Conservation (phyloP, 306 rosid genomes). For the Dicorynia guianensis region DNA sequence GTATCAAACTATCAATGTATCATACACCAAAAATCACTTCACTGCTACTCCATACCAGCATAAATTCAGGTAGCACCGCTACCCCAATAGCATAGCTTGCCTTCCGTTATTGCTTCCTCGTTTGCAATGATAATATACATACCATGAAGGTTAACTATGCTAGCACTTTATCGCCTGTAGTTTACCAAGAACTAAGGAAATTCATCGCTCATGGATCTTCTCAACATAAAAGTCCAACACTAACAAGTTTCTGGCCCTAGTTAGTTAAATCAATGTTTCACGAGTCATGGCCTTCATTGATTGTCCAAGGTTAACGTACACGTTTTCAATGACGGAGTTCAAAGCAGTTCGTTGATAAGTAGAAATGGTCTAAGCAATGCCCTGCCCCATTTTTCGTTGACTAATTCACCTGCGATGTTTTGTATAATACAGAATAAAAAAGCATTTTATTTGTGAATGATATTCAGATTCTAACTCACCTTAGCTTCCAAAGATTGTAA, state of each 20-base stretch:
- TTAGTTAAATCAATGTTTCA: neutral
- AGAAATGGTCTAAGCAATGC: neutral
- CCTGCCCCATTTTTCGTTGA: neutral
- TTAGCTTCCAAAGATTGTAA: slow-evolving; percentile 72
- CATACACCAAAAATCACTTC: slow-evolving; percentile 28
- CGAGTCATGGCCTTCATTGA: neutral
- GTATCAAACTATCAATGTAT: no score
- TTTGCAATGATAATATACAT: neutral
- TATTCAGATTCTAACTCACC: slow-evolving; percentile 55
- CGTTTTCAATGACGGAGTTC: neutral
- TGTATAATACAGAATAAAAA: neutral
- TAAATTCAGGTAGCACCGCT: neutral
- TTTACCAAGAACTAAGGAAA: neutral
- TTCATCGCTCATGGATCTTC: neutral
- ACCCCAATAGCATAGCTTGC: neutral
- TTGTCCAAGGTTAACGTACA: neutral
- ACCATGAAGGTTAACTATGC: neutral
- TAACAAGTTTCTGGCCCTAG: neutral
- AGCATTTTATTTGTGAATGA: slow-evolving; percentile 15
- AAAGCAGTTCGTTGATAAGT: neutral
- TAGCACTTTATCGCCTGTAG: neutral
- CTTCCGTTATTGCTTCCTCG: neutral
- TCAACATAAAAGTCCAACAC: neutral
- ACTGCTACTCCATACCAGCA: neutral
- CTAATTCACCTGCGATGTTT: neutral